Base-by-base conservation (phyloP, 1,284 basidiomycete genomes). In the Clitocybe nebularis region DNA sequence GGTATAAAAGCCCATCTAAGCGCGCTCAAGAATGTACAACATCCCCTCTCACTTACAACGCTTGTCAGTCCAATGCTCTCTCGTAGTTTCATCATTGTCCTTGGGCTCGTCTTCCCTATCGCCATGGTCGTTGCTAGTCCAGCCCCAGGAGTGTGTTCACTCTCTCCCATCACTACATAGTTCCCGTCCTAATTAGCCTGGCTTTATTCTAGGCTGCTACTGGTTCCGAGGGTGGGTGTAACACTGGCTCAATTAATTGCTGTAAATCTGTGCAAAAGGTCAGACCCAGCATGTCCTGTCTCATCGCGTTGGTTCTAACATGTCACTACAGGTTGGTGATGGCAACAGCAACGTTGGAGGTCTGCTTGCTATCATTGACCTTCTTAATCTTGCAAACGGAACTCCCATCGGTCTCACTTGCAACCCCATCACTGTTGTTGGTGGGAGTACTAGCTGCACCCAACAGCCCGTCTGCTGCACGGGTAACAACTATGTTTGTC, bases 401-500 rank as follows among this genome's bases (percentile, higher is more conserved):
- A 26, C 11, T 24, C 30, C 50, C 20, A 3, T 53, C 25, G 58
- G 50, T 17, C 0, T 53, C 2, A 6, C 24, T 2, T 59, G 58
- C 39, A 50, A 1, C 39, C 45, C 53, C 1, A 41, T 60, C 34
- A 13, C 41, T 19, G n/a, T n/a, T n/a, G n/a, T n/a, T 19, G n/a
- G 41, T 11, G 38, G 21, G 10, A 39, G 39, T 7, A 48, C 25
- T n/a, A 38, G 13, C 11, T 62, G 59, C 44, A 16, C 4, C 9
- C 37, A 48, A 13, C 48, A 56, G 26, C 43, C 55, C n/a, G 49
- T 53, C 16, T 62, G 61, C 46, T 62, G 61, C 53, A 34, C 33
- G 9, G 30, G 32, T n/a, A 55, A 53, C 36, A 35, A 2, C 24
- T 55, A 48, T 39, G 58, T 58, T 41, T 14, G 55, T 45, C 13